Evolutionary conservation across 768 basidiomycete species (phyloP), one percentile per base, ranked within the genome.

Genomic region (Cyclocybe cylindracea): DNA sequence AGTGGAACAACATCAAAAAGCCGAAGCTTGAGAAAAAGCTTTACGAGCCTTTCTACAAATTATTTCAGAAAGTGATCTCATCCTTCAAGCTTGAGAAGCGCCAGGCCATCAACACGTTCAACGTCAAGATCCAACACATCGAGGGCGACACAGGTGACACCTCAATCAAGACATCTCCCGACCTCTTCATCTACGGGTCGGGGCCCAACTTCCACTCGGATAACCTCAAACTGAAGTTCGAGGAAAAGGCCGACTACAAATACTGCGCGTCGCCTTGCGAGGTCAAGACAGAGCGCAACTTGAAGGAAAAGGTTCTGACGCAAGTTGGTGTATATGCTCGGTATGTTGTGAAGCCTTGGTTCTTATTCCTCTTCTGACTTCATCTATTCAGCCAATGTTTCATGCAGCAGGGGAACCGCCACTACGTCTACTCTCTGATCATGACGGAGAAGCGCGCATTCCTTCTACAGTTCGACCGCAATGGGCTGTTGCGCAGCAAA

Each of bases 391-490:
- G 58, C 10, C 56, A 60, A 41, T 53, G 54, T 31, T 59, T 67
- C 36, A 44, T 60, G 7, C 43, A 53, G 19, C 66, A 67, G 35
- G 48, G 48, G 5, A 61, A 62, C 37, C 60, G 66, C 7, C 41
- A 31, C 7, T 62, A 52, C 24, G 62, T 64, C 0, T 63, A 59
- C 35, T 33, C 54, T 4, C 44, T 60, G 10, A 16, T 61, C n/a
- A 40, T 67, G 10, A 59, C 61, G 1, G 51, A 54, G 24, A 38
- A 44, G 1, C 32, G 29, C 2, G 37, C 56, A 16, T 51, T 46
- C 1, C 48, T 65, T 3, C 44, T 54, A 19, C 44, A 48, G 10
- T 65, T 64, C 50, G 66, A 65, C 48, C 55, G 62, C 37, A 43
- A 56, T 10, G 66, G 66, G 1, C 40, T 44, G 2, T 42, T 55